Conservation (phyloP, 306 rosid species). For the Canavalia ensiformis region DNA sequence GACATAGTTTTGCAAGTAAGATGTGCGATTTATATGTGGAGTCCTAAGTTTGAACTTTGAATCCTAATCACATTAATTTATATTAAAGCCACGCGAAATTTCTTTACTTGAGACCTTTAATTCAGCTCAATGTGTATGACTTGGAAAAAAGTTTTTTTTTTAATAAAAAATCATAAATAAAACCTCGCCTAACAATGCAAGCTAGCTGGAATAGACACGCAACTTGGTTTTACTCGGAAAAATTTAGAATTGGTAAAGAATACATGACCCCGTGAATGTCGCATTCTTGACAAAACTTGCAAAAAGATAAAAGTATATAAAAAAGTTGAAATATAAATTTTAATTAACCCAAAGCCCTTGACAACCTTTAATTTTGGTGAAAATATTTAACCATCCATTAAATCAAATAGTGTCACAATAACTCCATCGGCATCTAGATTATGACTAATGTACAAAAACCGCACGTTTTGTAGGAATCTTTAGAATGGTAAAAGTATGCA, state of each 20-base stretch:
- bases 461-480: neutral
- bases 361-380: neutral
- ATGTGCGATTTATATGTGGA: neutral
- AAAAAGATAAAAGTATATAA: too few relatives aligned
- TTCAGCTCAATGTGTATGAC: neutral
- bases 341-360: neutral
- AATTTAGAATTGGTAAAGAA: neutral
- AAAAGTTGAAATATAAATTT: neutral
- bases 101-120: neutral
- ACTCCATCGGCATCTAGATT: neutral
- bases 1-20: neutral
- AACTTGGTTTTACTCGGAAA: neutral
- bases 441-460: neutral
- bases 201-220: neutral
- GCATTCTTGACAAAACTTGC: too few relatives aligned
- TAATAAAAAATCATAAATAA: neutral
- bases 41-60: slow-evolving; percentile 20
- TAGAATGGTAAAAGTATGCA: neutral
- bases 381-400: neutral
- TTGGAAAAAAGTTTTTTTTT: neutral
- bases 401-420: neutral
- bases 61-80: neutral
- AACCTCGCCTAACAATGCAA: neutral
- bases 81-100: neutral
- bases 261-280: neutral